Percentiles rank a stretch among this genome's conserved stretches.
phyloP scores from a whole-genome alignment of 2,329 filamentous ascomycete species.

The Xylariaceae sp. region DNA sequence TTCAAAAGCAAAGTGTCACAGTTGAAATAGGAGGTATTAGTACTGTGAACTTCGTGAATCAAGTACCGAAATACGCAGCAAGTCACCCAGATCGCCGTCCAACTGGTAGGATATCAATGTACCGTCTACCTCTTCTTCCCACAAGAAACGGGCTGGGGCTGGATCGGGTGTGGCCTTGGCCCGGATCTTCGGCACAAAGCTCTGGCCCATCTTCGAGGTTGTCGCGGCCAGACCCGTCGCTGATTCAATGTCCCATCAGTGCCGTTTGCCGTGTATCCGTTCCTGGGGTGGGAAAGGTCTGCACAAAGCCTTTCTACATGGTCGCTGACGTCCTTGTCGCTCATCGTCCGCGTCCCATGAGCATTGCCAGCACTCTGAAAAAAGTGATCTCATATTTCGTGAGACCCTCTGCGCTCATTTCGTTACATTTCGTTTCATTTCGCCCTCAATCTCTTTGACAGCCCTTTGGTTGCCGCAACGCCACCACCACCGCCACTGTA shows the following conservation, averaged over 20 bases:
- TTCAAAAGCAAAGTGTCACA: no score
- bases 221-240: slow-evolving; percentile 17
- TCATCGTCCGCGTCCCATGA: slow-evolving; percentile 7
- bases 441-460: slow-evolving; percentile 2
- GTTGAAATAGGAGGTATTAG: no score
- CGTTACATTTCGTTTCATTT: not conserved
- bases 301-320: slow-evolving; percentile 15
- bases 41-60: no score
- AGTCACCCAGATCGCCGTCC: no score
- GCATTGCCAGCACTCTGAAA: slow-evolving; percentile 11
- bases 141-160: slow-evolving; percentile 2
- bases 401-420: slow-evolving; percentile 11
- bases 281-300: slow-evolving; percentile 15
- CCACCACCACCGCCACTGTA: not conserved
- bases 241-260: slow-evolving; percentile 14
- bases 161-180: slow-evolving; percentile 10
- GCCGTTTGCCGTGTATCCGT: slow-evolving; percentile 21
- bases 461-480: not conserved
- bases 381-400: slow-evolving; percentile 8
- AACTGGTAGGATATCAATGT: no score
- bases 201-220: slow-evolving; percentile 13
- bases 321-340: no score
- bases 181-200: slow-evolving; percentile 20
- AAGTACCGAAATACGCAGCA: no score
- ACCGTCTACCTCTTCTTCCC: no score